Evolutionary conservation across 1,284 basidiomycete genomes (phyloP), one percentile per base, ranked within the genome.

Genomic region (Naganishia sp.): DNA sequence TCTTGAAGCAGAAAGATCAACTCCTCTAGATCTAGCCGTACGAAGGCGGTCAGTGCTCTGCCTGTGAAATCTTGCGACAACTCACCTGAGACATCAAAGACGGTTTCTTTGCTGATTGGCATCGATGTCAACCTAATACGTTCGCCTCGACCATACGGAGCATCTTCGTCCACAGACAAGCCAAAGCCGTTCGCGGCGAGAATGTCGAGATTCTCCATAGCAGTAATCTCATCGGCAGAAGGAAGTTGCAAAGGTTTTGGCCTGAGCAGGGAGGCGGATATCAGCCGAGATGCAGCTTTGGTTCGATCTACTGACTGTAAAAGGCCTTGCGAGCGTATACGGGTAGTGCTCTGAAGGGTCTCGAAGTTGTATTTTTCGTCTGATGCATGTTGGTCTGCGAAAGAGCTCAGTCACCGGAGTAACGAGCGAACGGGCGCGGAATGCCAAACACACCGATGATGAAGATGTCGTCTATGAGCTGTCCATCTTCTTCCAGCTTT

Each of bases 351-450:
- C 78, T 98, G 95, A 67, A 99, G 79, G 3, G 86, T 90, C 82
- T 99, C 95, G 76, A 98, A 99, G 75, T 98, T 99, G 81, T 89
- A 98, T 82, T 99, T 99, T 80, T 99, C 96, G 77, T 99, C 95
- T 18, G 81, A 81, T 1, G 84, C 84, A 74, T 85, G 81, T 73
- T 82, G 81, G 67, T 79, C 78, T 66, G 42, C 13, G 3, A 35
- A n/a, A 45, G 31, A 10, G 31, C 6, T 13, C 18, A 25, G 13
- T 9, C 17, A 28, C 6, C 23, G 46, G 18, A 31, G 10, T 10
- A 49, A 10, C 23, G 1, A 18, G n/a, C 28, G 23, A 28, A 41
- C 21, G 49, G 35, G 55, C 4, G 11, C 15, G 58, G 70, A 13
- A 88, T 85, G 7, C 89, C 89, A 72, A 90, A 91, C 73, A 92